Evolutionary conservation across 2,329 filamentous ascomycete species (phyloP), one percentile per base, ranked within the genome.

Genomic region (Venturia effusa): DNA sequence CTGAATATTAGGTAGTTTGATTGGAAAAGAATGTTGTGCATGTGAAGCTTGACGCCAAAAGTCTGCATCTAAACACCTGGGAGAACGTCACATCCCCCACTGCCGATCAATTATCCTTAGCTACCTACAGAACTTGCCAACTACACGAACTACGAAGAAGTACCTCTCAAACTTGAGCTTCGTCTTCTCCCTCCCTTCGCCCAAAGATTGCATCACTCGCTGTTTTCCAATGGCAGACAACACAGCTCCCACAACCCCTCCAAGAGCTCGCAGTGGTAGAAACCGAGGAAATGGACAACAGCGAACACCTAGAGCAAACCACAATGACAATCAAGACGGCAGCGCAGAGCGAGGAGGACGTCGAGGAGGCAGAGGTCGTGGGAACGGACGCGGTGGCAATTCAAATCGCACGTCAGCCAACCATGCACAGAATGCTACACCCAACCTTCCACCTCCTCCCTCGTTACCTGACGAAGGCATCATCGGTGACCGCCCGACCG

Each of bases 401-500:
- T 43, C 59, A 34, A 61, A 41, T 61, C 37, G 22, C 59, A 51
- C 45, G 15, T 17, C 57, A 24, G 57, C 68, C 68, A 67, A 66
- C 69, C 22, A 67, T 67, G 51, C 61, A 59, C 66, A 64, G 69
- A 74, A 69, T 57, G 27, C 51, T 57, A 57, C 51, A 32, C 10
- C 59, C 34, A 30, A 61, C 34, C 37, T 22, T 22, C 32, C 61
- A 22, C 75, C 76, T 67, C 76, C 75, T 19, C 70, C 71, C 64
- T 70, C 68, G 64, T 70, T 71, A 66, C 71, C 72, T 66, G 69
- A 66, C 61, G 70, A 71, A 73, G 76, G 71, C 73, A 72, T 71
- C 74, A 76, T 75, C 75, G 74, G 78, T 77, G 72, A 70, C 74
- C 75, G 73, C 76, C 75, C 76, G 75, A 77, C 75, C 74, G 76